A percentile compares a stretch with the other conserved stretches of the same genome.
These are phyloP conservation scores for Zygoascus tannicola DNA, from an alignment of 805 yeast species.

Conservation along the genomic window DNA sequence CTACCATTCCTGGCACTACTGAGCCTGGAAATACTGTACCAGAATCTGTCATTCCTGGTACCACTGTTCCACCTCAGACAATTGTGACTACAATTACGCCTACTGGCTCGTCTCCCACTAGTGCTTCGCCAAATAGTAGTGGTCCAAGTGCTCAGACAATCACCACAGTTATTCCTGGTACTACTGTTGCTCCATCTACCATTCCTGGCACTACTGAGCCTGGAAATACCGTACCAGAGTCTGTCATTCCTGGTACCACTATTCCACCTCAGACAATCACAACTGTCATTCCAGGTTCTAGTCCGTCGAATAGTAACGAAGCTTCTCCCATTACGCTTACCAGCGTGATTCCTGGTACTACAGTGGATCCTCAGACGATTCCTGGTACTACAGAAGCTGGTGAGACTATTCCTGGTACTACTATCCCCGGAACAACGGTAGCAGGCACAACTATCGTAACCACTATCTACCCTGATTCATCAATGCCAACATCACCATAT, in stretches of 20 bases:
- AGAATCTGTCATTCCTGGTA: slow-evolving; percentile 5
- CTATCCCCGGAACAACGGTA: slow-evolving; percentile 2
- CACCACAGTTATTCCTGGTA: background rate
- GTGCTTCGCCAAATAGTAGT: slow-evolving; percentile 4
- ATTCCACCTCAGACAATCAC: slow-evolving; percentile 6
- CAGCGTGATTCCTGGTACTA: slow-evolving; percentile 13
- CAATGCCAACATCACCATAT: slow-evolving; percentile 18
- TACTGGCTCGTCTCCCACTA: slow-evolving; percentile 4
- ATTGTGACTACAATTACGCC: slow-evolving; percentile 4
- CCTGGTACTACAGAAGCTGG: slow-evolving; percentile 14
- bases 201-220: slow-evolving; percentile 4
- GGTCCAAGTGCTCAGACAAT: slow-evolving; percentile 6
- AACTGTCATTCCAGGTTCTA: background rate
- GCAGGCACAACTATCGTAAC: background rate
- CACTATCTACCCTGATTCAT: background rate
- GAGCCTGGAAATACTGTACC: slow-evolving; percentile 3
- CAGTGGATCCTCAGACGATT: slow-evolving; percentile 7
- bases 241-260: slow-evolving; percentile 15
- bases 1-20: slow-evolving; percentile 2
- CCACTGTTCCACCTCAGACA: background rate
- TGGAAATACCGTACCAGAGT: slow-evolving; percentile 13
- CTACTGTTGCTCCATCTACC: slow-evolving; percentile 3
- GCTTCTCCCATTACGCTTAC: background rate
- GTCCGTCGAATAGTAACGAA: background rate
- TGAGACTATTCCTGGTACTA: slow-evolving; percentile 7